Evolutionary conservation across 768 basidiomycete genomes (phyloP).

Genomic region (Pisolithus orientalis): DNA sequence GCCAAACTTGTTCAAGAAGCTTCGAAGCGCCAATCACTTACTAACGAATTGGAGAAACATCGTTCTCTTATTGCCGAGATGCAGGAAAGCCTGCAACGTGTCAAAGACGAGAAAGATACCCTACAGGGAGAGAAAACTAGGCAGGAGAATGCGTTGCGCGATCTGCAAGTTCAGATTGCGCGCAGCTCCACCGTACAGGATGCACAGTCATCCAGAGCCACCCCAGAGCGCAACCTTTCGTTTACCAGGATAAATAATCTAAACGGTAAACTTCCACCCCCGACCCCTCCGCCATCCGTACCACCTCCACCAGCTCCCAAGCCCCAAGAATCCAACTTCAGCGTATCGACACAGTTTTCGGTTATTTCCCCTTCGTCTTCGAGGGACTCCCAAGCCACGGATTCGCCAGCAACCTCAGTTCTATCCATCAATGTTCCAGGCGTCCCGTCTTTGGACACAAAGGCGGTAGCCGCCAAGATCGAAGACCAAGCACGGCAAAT

Average conservation of each 20-base stretch:
- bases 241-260: slow-evolving; percentile 56
- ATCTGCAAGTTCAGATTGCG: slow-evolving; percentile 67
- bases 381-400: slow-evolving; percentile 58
- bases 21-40: slow-evolving; percentile 68
- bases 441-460: slow-evolving; percentile 42
- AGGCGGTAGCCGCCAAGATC: slow-evolving; percentile 44
- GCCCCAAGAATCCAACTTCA: slow-evolving; percentile 44
- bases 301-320: slow-evolving; percentile 78
- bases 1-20: slow-evolving; percentile 62
- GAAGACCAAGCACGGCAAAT: slow-evolving; percentile 72
- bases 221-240: slow-evolving; percentile 45
- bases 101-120: slow-evolving; percentile 77
- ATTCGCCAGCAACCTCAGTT: slow-evolving; percentile 63
- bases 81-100: slow-evolving; percentile 70
- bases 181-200: slow-evolving; percentile 40
- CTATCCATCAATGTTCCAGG: slow-evolving; percentile 35
- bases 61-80: slow-evolving; percentile 70
- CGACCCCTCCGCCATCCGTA: slow-evolving; percentile 75
- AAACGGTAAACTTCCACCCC: slow-evolving; percentile 77
- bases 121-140: slow-evolving; percentile 67
- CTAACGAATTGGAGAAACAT: slow-evolving; percentile 70
- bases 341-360: slow-evolving; percentile 58
- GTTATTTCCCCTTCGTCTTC: slow-evolving; percentile 52
- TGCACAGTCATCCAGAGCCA: slow-evolving; percentile 46
- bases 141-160: slow-evolving; percentile 65